Conservation (phyloP, 768 basidiomycete genomes). For the Trametes elegans region DNA sequence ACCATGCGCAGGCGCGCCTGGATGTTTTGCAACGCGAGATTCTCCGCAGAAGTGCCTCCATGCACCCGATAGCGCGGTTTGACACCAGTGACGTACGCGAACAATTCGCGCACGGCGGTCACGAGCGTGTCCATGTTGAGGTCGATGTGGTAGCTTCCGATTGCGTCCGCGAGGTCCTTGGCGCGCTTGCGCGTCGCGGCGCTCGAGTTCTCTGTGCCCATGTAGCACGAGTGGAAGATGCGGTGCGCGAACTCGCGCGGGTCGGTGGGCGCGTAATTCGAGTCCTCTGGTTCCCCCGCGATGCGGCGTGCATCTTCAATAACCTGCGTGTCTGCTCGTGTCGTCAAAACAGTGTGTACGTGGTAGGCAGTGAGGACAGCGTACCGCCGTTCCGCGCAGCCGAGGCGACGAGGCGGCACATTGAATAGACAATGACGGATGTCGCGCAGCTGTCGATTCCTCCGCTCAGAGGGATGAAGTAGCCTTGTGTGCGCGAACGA, state of each 20-base stretch:
- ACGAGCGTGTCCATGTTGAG: constrained; percentile 96
- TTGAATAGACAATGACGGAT: constrained; percentile 91
- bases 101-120: constrained; percentile 78
- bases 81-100: constrained; percentile 74
- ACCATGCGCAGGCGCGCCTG: constrained; percentile 95
- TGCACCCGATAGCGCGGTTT: constrained; percentile 79
- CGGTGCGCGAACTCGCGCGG: constrained; percentile 81
- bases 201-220: constrained; percentile 98
- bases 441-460: constrained; percentile 99
- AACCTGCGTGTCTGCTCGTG: constrained; percentile 68
- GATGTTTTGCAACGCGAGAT: constrained; percentile 96
- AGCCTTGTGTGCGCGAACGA: constrained; percentile 89
- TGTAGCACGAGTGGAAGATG: constrained; percentile 97
- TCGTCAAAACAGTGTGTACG: not conserved
- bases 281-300: constrained; percentile 77
- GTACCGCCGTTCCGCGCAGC: constrained; percentile 73
- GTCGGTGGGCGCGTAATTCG: constrained; percentile 82
- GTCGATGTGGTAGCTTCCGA: constrained; percentile 95
- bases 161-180: constrained; percentile 80
- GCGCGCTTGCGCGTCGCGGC: constrained; percentile 82
- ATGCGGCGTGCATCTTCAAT: constrained; percentile 91
- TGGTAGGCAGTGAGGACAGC: constrained; percentile 19
- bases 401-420: constrained; percentile 88
- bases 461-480: constrained; percentile 92
- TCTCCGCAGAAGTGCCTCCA: constrained; percentile 86